These are phyloP conservation scores for Spathaspora girioi DNA, from an alignment of 805 yeast genomes.

Conservation along the genomic window DNA sequence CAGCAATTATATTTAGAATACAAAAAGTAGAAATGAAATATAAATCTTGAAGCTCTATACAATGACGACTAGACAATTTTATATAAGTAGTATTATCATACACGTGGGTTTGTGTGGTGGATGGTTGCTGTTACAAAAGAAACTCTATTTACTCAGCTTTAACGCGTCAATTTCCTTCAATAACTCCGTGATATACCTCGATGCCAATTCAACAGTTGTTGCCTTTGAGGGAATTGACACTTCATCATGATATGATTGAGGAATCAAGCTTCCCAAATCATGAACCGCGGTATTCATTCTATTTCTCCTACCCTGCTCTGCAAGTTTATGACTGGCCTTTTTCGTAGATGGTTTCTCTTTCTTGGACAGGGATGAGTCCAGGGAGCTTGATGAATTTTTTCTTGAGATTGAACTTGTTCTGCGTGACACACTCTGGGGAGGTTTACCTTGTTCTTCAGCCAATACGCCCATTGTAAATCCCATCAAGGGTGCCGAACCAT, in stretches of 20 bases:
- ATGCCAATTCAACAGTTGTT: slow-evolving; percentile 89
- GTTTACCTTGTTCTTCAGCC: slow-evolving; percentile 26
- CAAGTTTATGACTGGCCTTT: slow-evolving; percentile 79
- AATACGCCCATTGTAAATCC: slow-evolving; percentile 45
- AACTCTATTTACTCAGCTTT: slow-evolving; percentile 2
- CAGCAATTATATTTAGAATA: not conserved
- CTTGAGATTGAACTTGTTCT: slow-evolving; percentile 1
- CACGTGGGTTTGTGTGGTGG: not conserved
- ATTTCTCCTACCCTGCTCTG: slow-evolving; percentile 95
- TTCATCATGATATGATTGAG: slow-evolving; percentile 54
- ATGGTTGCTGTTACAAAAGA: not conserved
- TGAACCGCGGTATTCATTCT: slow-evolving; percentile 85
- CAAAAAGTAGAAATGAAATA: not conserved
- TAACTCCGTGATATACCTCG: slow-evolving; percentile 53
- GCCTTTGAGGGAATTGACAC: slow-evolving; percentile 81
- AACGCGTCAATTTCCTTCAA: slow-evolving; percentile 24
- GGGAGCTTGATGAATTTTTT: slow-evolving; percentile 10
- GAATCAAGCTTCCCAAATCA: slow-evolving; percentile 67
- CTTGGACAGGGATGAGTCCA: slow-evolving; percentile 12
- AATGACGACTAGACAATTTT: not conserved
- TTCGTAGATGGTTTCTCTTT: slow-evolving; percentile 39
- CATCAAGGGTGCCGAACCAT: slow-evolving; percentile 33
- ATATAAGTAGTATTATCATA: not conserved
- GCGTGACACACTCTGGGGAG: not conserved
- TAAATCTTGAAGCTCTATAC: not conserved